phyloP scores from a whole-genome alignment of 495 filamentous ascomycete genomes.

The Aspergillus mulundensis region DNA sequence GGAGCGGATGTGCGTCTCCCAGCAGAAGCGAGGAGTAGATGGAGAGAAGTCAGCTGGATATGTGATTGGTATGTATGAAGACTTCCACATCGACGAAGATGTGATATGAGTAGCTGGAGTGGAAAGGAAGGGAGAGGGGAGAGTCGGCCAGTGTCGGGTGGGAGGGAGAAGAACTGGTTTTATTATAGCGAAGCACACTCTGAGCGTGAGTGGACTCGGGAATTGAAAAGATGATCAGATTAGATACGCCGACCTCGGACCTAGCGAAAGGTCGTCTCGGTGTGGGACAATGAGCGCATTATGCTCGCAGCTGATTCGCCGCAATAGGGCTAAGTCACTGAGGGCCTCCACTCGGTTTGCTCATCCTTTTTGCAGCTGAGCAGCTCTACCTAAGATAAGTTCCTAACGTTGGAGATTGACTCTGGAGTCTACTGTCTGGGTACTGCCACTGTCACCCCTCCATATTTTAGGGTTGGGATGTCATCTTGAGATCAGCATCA shows the following conservation, averaged over 20 bases:
- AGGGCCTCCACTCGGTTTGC: not conserved
- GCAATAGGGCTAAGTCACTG: not conserved
- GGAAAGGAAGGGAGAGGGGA: not conserved
- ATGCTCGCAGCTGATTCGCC: not conserved
- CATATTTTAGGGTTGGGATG: slow-evolving; percentile 3
- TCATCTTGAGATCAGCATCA: not conserved
- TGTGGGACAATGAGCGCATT: not conserved
- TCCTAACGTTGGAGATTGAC: not conserved
- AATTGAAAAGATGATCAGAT: slow-evolving; percentile 39
- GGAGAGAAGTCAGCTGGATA: not conserved
- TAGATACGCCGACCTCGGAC: slow-evolving; percentile 21
- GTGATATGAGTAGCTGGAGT: not conserved
- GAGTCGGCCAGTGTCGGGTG: not conserved
- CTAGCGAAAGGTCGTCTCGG: not conserved
- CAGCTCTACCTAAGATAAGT: too few relatives aligned
- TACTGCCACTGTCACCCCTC: not conserved
- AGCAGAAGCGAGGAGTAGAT: slow-evolving; percentile 27
- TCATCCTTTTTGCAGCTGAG: not conserved
- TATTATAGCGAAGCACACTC: slow-evolving; percentile 10
- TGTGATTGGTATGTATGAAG: not conserved
- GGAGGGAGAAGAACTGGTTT: slow-evolving; percentile 9
- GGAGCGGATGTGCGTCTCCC: slow-evolving; percentile 39
- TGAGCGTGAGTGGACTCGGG: slow-evolving; percentile 5
- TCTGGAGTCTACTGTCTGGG: not conserved
- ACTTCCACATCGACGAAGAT: not conserved